Conservation (phyloP, 2,329 filamentous ascomycete genomes). For the Niveomyces coronatus region DNA sequence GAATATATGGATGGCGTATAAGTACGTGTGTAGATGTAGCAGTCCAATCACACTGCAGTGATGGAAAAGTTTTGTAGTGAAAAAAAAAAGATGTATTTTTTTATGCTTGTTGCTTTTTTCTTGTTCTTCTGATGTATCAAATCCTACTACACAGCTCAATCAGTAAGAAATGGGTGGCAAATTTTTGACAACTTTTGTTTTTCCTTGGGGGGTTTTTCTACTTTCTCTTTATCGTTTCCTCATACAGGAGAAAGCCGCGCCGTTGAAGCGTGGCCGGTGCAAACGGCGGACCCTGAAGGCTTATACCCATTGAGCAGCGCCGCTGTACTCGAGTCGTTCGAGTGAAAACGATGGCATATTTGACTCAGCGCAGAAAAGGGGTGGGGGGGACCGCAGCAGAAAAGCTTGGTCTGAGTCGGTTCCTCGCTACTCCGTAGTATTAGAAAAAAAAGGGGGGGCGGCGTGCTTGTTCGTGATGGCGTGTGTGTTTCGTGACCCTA, state of each 20-base stretch:
- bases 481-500: too few relatives aligned
- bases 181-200: too few relatives aligned
- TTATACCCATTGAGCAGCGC: neutral
- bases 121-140: too few relatives aligned
- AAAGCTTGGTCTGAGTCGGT: too few relatives aligned
- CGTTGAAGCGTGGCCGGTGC: neutral
- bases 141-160: too few relatives aligned
- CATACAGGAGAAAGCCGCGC: neutral
- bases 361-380: neutral
- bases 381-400: neutral
- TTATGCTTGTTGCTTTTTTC: neutral
- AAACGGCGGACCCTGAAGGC: constrained; percentile 5
- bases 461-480: too few relatives aligned
- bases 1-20: neutral
- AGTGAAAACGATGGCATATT: neutral
- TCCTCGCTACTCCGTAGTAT: too few relatives aligned
- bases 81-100: neutral
- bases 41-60: neutral
- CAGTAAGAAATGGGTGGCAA: too few relatives aligned
- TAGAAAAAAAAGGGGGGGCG: too few relatives aligned
- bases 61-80: neutral
- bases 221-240: too few relatives aligned
- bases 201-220: too few relatives aligned
- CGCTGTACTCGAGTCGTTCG: neutral
- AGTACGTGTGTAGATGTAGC: neutral